Base-by-base conservation (phyloP, 371 early-diverging fungal species). In the Mortierella sp. region DNA sequence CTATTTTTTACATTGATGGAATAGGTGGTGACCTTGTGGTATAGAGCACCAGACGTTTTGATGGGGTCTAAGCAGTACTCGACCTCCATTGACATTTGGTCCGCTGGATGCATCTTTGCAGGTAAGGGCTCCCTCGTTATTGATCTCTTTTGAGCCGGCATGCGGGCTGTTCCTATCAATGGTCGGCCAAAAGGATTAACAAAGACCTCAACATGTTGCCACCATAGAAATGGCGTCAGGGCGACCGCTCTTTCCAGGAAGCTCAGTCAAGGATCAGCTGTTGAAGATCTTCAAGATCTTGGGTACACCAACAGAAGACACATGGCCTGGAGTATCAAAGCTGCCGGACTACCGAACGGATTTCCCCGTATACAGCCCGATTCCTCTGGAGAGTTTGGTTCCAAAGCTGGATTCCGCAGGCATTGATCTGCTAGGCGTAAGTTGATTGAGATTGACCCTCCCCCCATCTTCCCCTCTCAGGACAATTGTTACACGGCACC, bases 51-150 rank as follows among this genome's bases (percentile, higher is more conserved):
- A 1, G 99, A 99, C 82, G 96, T 99, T 14, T 81, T 99, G 43
- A 90, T 98, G 91, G 99, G 99, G 5, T 94, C 95, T 34, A 89
- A 95, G 67, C 94, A 98, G 62, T 99, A 99, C 79, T 90, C 94
- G 9, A 98, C 96, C 16, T 95, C 96, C 1, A 97, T 99, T 63
- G 99, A 99, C 82, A 88, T 99, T 49, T 99, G 99, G 99, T 96
- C 96, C 31, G 91, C 96, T 19, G 99, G 99, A 30, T 99, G 99
- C 84, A 99, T 99, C 54, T 89, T 96, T 81, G 94, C 94, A 59
- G 69, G 69, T 68, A 67, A 19, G 23, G 30, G 8, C 1, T 57
- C 30, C 28, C 9, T 27, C 8, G 2, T 16, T 26, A 21, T 24
- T 31, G 34, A 23, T 26, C 14, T 6, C 18, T 6, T 24, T 28